These are phyloP conservation scores for Mollisiaceae sp. DNA, from an alignment of 2,329 filamentous ascomycete species.

Conservation along the genomic window DNA sequence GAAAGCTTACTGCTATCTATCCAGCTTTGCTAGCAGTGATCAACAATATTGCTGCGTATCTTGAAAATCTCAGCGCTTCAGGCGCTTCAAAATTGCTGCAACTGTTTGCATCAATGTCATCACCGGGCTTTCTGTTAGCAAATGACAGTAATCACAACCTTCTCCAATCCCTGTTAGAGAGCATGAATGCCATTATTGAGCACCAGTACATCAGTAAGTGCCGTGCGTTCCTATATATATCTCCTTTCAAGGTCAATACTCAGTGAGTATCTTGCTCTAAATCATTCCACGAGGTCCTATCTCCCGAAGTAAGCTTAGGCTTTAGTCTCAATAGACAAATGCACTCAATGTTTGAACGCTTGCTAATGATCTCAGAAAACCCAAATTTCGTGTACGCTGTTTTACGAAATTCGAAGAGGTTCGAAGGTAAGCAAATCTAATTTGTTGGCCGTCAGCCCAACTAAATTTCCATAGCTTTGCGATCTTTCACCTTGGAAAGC, in stretches of 20 bases:
- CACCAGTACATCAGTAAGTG: conserved; percentile 78
- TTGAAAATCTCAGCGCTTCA: conserved; percentile 75
- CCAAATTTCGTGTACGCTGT: conserved; percentile 80
- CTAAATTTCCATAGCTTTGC: conserved; percentile 57
- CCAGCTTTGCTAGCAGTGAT: conserved; percentile 90
- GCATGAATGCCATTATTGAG: conserved; percentile 87
- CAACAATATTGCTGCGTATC: conserved; percentile 88
- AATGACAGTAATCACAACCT: conserved; percentile 90
- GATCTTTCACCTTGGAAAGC: conserved; percentile 88
- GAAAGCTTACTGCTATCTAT: conserved; percentile 88
- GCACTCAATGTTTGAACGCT: conserved; percentile 11
- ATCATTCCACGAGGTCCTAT: conserved; percentile 22
- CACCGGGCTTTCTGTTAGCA: conserved; percentile 86
- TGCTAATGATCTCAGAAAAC: conserved; percentile 59
- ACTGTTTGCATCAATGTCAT: conserved; percentile 89
- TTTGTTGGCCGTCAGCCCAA: neutral
- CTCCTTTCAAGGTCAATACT: conserved; percentile 13
- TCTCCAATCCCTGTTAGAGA: conserved; percentile 81
- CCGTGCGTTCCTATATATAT: neutral
- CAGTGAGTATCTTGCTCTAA: conserved; percentile 22
- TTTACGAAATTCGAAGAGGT: conserved; percentile 78
- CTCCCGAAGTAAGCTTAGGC: conserved; percentile 21
- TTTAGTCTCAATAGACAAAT: neutral
- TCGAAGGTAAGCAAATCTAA: conserved; percentile 57
- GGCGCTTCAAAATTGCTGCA: conserved; percentile 85